phyloP scores from a whole-genome alignment of 2,329 filamentous ascomycete species.

The Ploettnerulaceae sp. region DNA sequence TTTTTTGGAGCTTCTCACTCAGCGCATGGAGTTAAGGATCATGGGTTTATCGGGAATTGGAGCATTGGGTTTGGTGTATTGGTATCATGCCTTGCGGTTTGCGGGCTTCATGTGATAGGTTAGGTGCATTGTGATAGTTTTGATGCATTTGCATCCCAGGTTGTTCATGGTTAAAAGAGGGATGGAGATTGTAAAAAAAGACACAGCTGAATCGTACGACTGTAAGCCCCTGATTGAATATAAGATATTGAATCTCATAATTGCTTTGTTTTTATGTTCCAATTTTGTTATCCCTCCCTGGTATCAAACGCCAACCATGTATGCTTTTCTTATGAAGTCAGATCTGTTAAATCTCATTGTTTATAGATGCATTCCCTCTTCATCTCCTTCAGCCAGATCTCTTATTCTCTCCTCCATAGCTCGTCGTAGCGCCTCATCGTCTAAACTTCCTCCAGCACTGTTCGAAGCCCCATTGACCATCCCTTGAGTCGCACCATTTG shows the following conservation, averaged over 20 bases:
- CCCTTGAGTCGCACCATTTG: constrained; percentile 9
- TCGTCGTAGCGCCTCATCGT: constrained; percentile 54
- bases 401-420: constrained; percentile 52
- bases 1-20: not conserved
- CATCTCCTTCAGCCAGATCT: constrained; percentile 40
- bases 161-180: no score
- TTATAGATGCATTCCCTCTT: constrained; percentile 60
- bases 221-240: no score
- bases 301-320: constrained; percentile 26
- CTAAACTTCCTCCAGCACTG: constrained; percentile 43
- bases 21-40: not conserved
- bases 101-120: constrained; percentile 8
- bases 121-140: no score
- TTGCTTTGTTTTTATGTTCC: no score
- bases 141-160: no score
- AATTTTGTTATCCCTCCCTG: constrained; percentile 13
- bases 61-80: constrained; percentile 10
- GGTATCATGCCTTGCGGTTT: constrained; percentile 1
- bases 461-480: constrained; percentile 17
- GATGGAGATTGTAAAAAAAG: no score
- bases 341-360: not conserved
- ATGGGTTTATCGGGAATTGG: not conserved
- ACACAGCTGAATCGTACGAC: no score
- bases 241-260: no score
- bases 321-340: not conserved